Evolutionary conservation across 1,139 yeast species (phyloP), one percentile per base, ranked within the genome.

Genomic region (Magnusiomyces fungicola): DNA sequence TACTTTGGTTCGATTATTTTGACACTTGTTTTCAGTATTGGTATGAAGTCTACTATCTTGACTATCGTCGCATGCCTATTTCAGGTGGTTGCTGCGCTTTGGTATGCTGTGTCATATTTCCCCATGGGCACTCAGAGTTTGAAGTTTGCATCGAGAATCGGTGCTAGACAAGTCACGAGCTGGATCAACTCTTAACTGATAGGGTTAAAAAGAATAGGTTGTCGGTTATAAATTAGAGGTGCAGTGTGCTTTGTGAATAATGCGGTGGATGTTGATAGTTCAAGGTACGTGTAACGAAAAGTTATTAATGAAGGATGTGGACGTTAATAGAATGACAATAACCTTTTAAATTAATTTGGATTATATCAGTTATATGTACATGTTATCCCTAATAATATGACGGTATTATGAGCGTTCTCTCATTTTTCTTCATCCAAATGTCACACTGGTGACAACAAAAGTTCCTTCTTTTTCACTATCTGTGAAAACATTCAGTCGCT

Each of bases 41-140:
- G 80, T 24, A 58, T 72, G 52, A 58, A 81, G 61, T 82, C 87
- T 53, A 83, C 96, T 1, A 63, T 92, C 14, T 69, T 89, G 50
- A 89, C 97, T 0, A 69, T 92, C 30, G 62, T 89, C 18, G 81
- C 89, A 23, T 84, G 95, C 50, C 66, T 85, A 4, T 68, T 86
- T 23, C 97, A 92, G 66, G 71, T 89, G 19, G 69, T 92, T 54
- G 94, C 97, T 1, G 90, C 94, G 10, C 61, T 87, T 16, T 92
- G 94, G 74, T 92, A 92, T 64, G 82, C 92, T 0, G 74, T 92
- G 37, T 86, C 96, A 62, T 92, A 92, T 66, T 92, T 92, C 73
- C 98, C 98, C 29, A 86, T 89, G 70, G 97, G 97, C 10, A 88
- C 95, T 0, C 86, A 86, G 57, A 86, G 95, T 2, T 69, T 90